phyloP scores from a whole-genome alignment of 352 stramenopile genomes.

The Pythium scleroteichum region DNA sequence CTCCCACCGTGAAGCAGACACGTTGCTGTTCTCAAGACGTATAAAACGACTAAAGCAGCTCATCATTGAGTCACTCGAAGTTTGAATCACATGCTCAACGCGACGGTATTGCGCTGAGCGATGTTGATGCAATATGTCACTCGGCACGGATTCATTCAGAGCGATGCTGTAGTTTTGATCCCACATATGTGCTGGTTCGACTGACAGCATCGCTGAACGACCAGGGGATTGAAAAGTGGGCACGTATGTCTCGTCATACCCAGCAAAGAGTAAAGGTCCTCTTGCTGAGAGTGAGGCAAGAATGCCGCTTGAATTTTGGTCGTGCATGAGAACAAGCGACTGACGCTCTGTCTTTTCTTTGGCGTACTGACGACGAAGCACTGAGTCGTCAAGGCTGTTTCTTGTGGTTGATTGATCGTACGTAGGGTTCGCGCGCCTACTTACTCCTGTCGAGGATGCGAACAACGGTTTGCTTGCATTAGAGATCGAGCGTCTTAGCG shows the following conservation, averaged over 20 bases:
- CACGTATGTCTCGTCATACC: too few species aligned
- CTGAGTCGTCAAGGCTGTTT: conserved; percentile 28
- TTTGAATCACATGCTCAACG: conserved; percentile 39
- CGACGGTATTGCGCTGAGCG: conserved; percentile 45
- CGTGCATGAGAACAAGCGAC: neutral
- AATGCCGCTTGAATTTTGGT: neutral
- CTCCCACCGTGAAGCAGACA: conserved; percentile 31
- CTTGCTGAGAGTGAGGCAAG: neutral
- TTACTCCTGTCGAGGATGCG: conserved; percentile 9
- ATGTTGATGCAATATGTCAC: conserved; percentile 13
- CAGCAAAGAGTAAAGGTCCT: too few species aligned
- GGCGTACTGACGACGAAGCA: conserved; percentile 14
- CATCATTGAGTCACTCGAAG: conserved; percentile 49
- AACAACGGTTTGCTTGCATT: conserved; percentile 5
- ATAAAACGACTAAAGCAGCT: conserved; percentile 59
- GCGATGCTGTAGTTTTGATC: too few species aligned
- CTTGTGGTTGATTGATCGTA: conserved; percentile 8
- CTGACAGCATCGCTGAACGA: too few species aligned
- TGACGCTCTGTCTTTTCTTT: conserved; percentile 6
- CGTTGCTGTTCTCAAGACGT: conserved; percentile 47
- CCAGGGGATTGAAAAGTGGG: too few species aligned
- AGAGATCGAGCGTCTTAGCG: conserved; percentile 8
- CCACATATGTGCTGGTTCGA: too few species aligned
- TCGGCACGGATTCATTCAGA: neutral
- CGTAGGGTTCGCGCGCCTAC: conserved; percentile 5